phyloP scores from a whole-genome alignment of 2,329 filamentous ascomycete genomes.

The Calonectria hongkongensis region DNA sequence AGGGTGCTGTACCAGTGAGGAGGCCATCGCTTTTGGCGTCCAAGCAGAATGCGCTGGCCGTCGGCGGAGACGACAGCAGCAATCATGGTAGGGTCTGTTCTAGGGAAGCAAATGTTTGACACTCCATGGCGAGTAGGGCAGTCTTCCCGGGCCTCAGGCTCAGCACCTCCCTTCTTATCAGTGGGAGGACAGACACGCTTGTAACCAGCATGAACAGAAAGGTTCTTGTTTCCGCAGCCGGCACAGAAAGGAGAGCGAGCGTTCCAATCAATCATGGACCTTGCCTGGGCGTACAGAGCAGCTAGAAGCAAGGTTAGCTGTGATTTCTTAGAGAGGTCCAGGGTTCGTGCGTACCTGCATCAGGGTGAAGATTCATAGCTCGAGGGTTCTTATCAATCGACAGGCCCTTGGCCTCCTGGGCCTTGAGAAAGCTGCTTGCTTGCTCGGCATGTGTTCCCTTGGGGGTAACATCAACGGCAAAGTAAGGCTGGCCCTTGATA shows the following conservation, averaged over 20 bases:
- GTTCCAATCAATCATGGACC: constrained; percentile 96
- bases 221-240: constrained; percentile 87
- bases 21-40: constrained; percentile 89
- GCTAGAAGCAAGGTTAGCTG: constrained; percentile 69
- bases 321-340: constrained; percentile 34
- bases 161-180: constrained; percentile 72
- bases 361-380: constrained; percentile 75
- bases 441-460: constrained; percentile 77
- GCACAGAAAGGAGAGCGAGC: constrained; percentile 93
- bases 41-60: constrained; percentile 85
- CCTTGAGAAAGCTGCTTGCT: constrained; percentile 69
- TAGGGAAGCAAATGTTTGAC: constrained; percentile 93
- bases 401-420: constrained; percentile 72
- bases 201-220: constrained; percentile 86
- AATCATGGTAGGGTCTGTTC: constrained; percentile 96
- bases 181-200: constrained; percentile 86
- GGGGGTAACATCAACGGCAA: constrained; percentile 91
- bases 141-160: constrained; percentile 74
- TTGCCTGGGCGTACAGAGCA: constrained; percentile 91
- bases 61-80: constrained; percentile 92
- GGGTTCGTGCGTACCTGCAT: constrained; percentile 71
- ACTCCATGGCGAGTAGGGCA: constrained; percentile 90
- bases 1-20: constrained; percentile 91
- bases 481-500: constrained; percentile 88
- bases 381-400: constrained; percentile 81